Conservation (phyloP, 2,329 filamentous ascomycete species). For the Diaporthe longicolla region DNA sequence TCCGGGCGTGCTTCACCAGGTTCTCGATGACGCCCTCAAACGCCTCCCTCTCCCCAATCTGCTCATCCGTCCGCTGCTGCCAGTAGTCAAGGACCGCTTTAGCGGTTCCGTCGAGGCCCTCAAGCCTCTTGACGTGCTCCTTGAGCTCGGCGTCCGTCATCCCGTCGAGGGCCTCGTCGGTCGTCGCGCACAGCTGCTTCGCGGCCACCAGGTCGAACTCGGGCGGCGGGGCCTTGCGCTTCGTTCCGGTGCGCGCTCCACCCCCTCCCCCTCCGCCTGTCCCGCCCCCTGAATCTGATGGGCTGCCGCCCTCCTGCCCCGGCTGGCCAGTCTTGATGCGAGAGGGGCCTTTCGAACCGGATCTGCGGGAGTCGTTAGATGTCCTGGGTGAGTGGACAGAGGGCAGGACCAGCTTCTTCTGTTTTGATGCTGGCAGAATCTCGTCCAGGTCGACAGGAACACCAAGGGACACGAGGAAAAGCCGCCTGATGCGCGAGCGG, state of each 20-base stretch:
- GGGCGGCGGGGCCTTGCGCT: conserved; percentile 74
- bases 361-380: conserved; percentile 66
- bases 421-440: conserved; percentile 95
- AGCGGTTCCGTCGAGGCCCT: conserved; percentile 78
- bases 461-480: conserved; percentile 95
- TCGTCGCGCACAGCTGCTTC: conserved; percentile 84
- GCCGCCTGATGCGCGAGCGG: conserved; percentile 90
- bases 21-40: conserved; percentile 98
- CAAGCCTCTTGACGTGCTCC: conserved; percentile 77
- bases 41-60: conserved; percentile 90
- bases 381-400: conserved; percentile 76
- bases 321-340: conserved; percentile 56
- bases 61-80: conserved; percentile 87
- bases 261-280: conserved; percentile 55
- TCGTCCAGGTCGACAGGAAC: conserved; percentile 98
- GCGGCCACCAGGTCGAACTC: conserved; percentile 85
- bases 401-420: conserved; percentile 96
- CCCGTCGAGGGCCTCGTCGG: conserved; percentile 83
- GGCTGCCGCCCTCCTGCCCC: conserved; percentile 63
- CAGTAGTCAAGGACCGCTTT: conserved; percentile 88
- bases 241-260: conserved; percentile 48
- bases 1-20: conserved; percentile 89
- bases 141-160: conserved; percentile 84
- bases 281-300: conserved; percentile 42
- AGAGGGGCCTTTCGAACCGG: conserved; percentile 54